These are phyloP conservation scores for Nakazawaea wickerhamii DNA, from an alignment of 805 yeast genomes.

Conservation along the genomic window DNA sequence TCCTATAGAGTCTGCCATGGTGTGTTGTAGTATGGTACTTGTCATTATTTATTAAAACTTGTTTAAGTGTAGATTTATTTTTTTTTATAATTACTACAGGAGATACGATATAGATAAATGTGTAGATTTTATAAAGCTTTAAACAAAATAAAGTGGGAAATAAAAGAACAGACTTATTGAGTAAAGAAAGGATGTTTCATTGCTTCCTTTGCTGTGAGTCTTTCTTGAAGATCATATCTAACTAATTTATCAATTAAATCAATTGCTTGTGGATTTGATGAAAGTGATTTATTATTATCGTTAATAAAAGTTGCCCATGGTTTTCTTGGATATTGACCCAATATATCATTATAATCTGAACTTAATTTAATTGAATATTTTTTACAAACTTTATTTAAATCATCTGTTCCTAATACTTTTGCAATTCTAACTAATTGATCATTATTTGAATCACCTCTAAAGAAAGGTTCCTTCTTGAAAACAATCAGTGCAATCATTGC, in stretches of 20 bases:
- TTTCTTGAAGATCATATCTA: slow-evolving; percentile 80
- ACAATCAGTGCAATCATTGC: slow-evolving; percentile 88
- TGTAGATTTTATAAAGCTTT: slow-evolving; percentile 37
- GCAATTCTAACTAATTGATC: slow-evolving; percentile 91
- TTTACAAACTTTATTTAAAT: slow-evolving; percentile 55
- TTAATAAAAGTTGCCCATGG: slow-evolving; percentile 64
- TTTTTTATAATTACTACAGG: not conserved
- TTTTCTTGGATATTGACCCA: slow-evolving; percentile 60
- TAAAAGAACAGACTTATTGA: slow-evolving; percentile 41
- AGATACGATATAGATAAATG: not conserved
- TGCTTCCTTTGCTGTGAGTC: slow-evolving; percentile 86
- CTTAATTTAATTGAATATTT: slow-evolving; percentile 69
- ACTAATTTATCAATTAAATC: slow-evolving; percentile 71
- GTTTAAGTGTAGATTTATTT: not conserved
- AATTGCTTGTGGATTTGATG: slow-evolving; percentile 50
- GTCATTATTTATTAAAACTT: no score
- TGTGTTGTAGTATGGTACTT: no score
- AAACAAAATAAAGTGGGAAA: slow-evolving; percentile 36
- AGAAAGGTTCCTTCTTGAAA: slow-evolving; percentile 86
- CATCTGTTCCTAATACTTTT: slow-evolving; percentile 80
- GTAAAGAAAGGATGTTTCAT: slow-evolving; percentile 71
- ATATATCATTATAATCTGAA: slow-evolving; percentile 69
- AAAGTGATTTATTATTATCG: slow-evolving; percentile 42
- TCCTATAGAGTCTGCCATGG: slow-evolving; percentile 19
- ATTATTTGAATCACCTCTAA: slow-evolving; percentile 86